Conservation (phyloP, 129 eudicot genomes). For the Cynara cardunculus region DNA sequence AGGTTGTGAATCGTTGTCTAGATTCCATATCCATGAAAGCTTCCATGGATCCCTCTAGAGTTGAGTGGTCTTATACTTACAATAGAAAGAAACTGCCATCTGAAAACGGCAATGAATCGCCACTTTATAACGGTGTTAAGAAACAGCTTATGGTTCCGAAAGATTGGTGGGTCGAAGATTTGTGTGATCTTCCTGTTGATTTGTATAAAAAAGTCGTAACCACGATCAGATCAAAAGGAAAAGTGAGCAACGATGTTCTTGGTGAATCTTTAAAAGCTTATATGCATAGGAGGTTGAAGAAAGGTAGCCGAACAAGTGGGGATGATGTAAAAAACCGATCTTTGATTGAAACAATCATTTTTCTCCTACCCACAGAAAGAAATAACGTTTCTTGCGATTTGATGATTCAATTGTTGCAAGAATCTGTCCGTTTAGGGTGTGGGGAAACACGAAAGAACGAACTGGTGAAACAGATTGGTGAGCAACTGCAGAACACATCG, state of each 20-base stretch:
- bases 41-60: slow-evolving; percentile 68
- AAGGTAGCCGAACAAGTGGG: slow-evolving; percentile 39
- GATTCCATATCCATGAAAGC: slow-evolving; percentile 78
- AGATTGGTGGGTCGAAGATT: slow-evolving; percentile 97
- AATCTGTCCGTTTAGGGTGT: slow-evolving; percentile 47
- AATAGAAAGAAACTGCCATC: slow-evolving; percentile 54
- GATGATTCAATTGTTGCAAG: slow-evolving; percentile 55
- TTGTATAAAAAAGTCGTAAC: slow-evolving; percentile 55
- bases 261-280: slow-evolving; percentile 79
- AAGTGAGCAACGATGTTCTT: slow-evolving; percentile 39
- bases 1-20: slow-evolving; percentile 64
- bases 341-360: slow-evolving; percentile 47
- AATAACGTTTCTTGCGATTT: slow-evolving; percentile 61
- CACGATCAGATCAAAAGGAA: slow-evolving; percentile 49
- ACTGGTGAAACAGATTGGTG: slow-evolving; percentile 44
- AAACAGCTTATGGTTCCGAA: slow-evolving; percentile 60
- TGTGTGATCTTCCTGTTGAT: slow-evolving; percentile 74
- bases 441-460: slow-evolving; percentile 45
- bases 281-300: slow-evolving; percentile 50
- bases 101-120: slow-evolving; percentile 42
- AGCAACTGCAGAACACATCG: slow-evolving; percentile 65
- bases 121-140: slow-evolving; percentile 56
- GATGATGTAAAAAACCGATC: slow-evolving; percentile 45
- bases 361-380: slow-evolving; percentile 48
- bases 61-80: slow-evolving; percentile 92